Evolutionary conservation across 2,329 filamentous ascomycete species (phyloP).

Genomic region (Fusarium sp.): DNA sequence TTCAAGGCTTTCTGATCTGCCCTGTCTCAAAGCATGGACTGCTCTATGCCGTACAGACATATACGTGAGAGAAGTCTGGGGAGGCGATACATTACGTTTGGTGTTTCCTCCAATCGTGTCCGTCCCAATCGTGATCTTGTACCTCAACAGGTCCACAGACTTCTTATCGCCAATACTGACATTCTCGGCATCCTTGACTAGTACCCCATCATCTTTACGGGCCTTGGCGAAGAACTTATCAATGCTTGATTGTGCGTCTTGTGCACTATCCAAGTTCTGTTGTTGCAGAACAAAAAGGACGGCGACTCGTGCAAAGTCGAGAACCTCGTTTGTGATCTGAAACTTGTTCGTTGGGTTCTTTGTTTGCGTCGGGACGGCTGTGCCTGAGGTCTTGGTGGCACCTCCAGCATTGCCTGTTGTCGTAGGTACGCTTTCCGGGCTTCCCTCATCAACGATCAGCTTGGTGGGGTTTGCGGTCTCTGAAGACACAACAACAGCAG

Average conservation of each 20-base stretch:
- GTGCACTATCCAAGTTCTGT: conserved; percentile 62
- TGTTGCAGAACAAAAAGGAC: conserved; percentile 73
- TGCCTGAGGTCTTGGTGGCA: conserved; percentile 25
- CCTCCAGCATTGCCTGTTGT: conserved; percentile 14
- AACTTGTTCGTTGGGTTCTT: conserved; percentile 53
- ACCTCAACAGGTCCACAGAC: conserved; percentile 64
- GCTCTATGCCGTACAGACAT: background rate
- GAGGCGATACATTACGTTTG: conserved; percentile 34
- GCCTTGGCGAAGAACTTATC: conserved; percentile 66
- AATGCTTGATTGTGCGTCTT: conserved; percentile 65
- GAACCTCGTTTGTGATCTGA: conserved; percentile 64
- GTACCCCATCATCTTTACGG: conserved; percentile 44
- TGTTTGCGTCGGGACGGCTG: conserved; percentile 28
- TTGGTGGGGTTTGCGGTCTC: conserved; percentile 35
- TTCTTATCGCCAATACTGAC: conserved; percentile 59
- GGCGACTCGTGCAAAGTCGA: conserved; percentile 73
- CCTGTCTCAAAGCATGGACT: conserved; percentile 20
- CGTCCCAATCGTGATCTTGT: conserved; percentile 56
- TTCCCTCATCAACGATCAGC: conserved; percentile 42
- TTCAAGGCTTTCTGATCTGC: conserved; percentile 8
- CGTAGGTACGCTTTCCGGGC: conserved; percentile 30
- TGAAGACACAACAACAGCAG: conserved; percentile 39
- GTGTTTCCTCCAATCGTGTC: conserved; percentile 47
- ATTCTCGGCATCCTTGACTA: conserved; percentile 56
- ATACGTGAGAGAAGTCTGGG: background rate